Evolutionary conservation across 176 grass and related monocot genomes (phyloP).

Genomic region (Eremochloa ophiuroides): DNA sequence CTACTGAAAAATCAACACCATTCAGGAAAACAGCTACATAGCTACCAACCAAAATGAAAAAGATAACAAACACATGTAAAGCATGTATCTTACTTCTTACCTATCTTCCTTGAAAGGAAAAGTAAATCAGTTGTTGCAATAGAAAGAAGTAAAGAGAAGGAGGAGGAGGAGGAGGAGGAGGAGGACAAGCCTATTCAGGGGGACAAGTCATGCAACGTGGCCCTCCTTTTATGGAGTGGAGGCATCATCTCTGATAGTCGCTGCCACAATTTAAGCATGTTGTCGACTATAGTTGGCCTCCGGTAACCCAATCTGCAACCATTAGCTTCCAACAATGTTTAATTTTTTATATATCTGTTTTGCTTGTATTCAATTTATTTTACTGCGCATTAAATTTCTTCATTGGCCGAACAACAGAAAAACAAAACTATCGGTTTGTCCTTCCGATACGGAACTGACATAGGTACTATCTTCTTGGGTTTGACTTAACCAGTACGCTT

Average conservation of each 20-base stretch:
- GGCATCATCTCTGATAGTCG: neutral
- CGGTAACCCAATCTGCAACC: slow-evolving; percentile 10
- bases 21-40: neutral
- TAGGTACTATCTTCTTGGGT: neutral
- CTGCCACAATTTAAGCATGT: slow-evolving; percentile 31
- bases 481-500: slow-evolving; percentile 40
- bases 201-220: neutral
- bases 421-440: neutral
- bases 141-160: neutral
- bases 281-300: neutral
- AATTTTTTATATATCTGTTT: neutral
- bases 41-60: neutral
- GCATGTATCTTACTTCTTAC: slow-evolving; percentile 15
- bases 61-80: neutral
- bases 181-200: neutral
- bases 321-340: slow-evolving; percentile 2
- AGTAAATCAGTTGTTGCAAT: neutral
- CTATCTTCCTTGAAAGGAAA: slow-evolving; percentile 23
- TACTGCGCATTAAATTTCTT: slow-evolving; percentile 2
- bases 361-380: neutral
- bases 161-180: neutral
- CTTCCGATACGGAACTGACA: neutral
- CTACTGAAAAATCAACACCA: neutral
- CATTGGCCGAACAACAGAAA: slow-evolving; percentile 1
- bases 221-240: slow-evolving; percentile 34